phyloP scores from a whole-genome alignment of 768 basidiomycete species.

The Lactifluus echinatus region DNA sequence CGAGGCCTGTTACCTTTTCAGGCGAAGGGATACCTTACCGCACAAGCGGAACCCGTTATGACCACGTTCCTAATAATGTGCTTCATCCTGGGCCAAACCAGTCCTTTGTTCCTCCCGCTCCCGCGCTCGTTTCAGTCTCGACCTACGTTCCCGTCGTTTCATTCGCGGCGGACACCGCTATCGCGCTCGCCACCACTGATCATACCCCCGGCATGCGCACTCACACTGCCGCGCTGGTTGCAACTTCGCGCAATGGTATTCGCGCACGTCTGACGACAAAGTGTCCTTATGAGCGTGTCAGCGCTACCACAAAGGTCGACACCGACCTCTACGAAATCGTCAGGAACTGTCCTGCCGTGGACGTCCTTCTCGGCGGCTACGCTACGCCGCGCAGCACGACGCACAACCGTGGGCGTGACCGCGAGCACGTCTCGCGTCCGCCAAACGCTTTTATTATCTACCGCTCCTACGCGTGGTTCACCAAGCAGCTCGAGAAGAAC shows the following conservation, averaged over 20 bases:
- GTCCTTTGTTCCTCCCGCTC: constrained; percentile 1
- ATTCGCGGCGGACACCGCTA: neutral
- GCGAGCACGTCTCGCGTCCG: constrained; percentile 60
- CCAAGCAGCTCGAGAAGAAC: constrained; percentile 30
- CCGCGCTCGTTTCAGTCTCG: neutral
- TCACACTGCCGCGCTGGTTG: neutral
- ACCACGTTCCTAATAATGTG: constrained; percentile 7
- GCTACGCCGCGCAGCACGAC: constrained; percentile 30
- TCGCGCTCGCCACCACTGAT: neutral
- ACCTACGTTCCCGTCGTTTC: neutral
- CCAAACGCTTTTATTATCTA: constrained; percentile 84
- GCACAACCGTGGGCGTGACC: constrained; percentile 34
- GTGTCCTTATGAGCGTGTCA: constrained; percentile 4
- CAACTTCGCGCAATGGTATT: neutral
- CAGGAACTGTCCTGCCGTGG: constrained; percentile 16
- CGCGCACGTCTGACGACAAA: neutral
- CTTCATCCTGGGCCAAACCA: neutral
- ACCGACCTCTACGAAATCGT: constrained; percentile 3
- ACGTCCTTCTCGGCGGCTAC: constrained; percentile 20
- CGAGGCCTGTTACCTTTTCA: neutral
- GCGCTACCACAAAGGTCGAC: neutral
- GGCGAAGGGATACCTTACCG: neutral
- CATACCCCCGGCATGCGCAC: neutral
- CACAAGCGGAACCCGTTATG: neutral
- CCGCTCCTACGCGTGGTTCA: constrained; percentile 57